A percentile compares a stretch with the other conserved stretches of the same genome.
Evolutionary conservation across 257 asterid genomes (phyloP).

Genomic region (Sherardia arvensis): DNA sequence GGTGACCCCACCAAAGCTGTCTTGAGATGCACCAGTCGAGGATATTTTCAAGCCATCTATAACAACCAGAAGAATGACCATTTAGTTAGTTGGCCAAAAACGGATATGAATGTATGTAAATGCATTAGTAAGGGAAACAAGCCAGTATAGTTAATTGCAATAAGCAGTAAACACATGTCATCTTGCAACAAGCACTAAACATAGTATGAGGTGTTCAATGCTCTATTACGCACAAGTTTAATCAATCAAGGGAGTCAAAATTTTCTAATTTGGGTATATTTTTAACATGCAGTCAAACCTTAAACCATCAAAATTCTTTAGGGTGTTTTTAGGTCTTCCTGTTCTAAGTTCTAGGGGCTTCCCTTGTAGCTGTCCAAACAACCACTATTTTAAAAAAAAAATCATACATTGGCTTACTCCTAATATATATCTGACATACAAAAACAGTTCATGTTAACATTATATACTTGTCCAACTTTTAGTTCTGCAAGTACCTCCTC

Average conservation of each 20-base stretch:
- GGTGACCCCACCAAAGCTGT: conserved; percentile 99
- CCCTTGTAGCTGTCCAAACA: not conserved
- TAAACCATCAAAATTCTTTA: not conserved
- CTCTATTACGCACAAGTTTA: not conserved
- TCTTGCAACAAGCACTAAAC: not conserved
- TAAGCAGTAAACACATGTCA: not conserved
- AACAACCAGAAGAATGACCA: conserved; percentile 12
- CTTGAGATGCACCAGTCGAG: conserved; percentile 98
- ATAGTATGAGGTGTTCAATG: not conserved
- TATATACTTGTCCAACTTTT: not conserved
- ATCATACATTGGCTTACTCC: not conserved
- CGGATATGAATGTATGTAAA: not conserved
- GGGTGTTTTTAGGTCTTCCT: not conserved
- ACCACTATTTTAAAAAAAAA: too few relatives aligned
- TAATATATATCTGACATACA: not conserved
- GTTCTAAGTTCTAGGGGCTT: not conserved
- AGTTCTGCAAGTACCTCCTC: conserved; percentile 53
- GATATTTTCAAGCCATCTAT: conserved; percentile 96
- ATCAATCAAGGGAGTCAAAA: not conserved
- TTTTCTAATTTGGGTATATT: not conserved
- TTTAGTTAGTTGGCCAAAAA: not conserved
- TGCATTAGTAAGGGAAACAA: not conserved
- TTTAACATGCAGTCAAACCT: not conserved
- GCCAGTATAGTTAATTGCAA: not conserved
- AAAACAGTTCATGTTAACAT: not conserved